phyloP scores from a whole-genome alignment of 2,329 filamentous ascomycete genomes.

The Botrytis hyacinthi region DNA sequence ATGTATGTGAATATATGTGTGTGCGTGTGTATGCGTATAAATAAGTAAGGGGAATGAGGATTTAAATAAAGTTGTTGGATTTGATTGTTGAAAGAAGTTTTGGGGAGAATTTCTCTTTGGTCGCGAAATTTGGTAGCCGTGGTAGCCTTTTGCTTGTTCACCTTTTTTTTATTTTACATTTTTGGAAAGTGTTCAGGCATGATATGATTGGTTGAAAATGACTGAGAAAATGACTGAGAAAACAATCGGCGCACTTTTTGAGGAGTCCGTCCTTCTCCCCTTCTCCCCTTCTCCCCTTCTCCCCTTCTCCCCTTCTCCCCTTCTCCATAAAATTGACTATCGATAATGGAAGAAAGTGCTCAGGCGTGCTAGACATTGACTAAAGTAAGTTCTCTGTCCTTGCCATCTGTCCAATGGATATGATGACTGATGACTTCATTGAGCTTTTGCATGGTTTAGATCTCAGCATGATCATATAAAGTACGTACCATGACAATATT shows the following conservation, averaged over 20 bases:
- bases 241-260: neutral
- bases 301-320: too few species aligned
- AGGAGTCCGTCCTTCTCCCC: neutral
- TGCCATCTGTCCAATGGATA: neutral
- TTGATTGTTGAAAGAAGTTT: neutral
- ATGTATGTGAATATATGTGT: neutral
- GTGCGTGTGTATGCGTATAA: neutral
- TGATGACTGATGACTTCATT: neutral
- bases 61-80: neutral
- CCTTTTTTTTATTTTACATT: too few species aligned
- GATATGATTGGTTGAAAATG: neutral
- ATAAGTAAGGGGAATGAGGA: neutral
- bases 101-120: neutral
- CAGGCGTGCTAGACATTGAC: neutral
- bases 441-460: too few species aligned
- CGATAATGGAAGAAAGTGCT: neutral
- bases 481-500: neutral
- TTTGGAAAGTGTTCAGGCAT: neutral
- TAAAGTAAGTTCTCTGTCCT: neutral
- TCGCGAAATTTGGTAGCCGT: slow-evolving; percentile 6
- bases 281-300: too few species aligned
- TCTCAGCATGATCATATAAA: neutral
- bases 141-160: neutral
- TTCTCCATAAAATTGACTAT: neutral
- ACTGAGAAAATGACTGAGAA: neutral